Conservation (phyloP, 345 rosid species). For the Populus nigra region DNA sequence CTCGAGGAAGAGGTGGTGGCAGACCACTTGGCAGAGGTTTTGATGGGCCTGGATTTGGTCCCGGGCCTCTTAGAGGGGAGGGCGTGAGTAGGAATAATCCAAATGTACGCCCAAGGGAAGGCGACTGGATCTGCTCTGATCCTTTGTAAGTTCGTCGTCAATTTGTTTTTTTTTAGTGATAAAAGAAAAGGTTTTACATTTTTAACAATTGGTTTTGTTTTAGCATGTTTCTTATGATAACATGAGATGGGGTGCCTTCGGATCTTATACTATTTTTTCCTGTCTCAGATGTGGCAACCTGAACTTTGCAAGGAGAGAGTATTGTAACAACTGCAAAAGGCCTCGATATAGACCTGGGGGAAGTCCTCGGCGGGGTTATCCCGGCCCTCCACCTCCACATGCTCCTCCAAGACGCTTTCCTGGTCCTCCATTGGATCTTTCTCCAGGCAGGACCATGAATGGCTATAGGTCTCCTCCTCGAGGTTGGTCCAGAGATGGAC, state of each 20-base stretch:
- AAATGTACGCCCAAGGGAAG: constrained; percentile 88
- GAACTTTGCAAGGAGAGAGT: constrained; percentile 83
- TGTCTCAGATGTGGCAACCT: constrained; percentile 67
- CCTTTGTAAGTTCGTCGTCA: constrained; percentile 46
- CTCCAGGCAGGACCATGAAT: constrained; percentile 58
- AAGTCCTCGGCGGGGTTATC: constrained; percentile 65
- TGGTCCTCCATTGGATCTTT: constrained; percentile 58
- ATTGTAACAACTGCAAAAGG: constrained; percentile 72
- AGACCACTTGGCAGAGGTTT: constrained; percentile 64
- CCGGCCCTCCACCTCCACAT: constrained; percentile 41
- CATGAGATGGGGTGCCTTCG: background rate
- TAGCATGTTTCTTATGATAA: background rate
- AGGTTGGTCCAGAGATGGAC: constrained; percentile 57
- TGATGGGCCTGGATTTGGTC: constrained; percentile 61
- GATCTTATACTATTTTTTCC: constrained; percentile 6
- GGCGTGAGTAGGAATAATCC: constrained; percentile 51
- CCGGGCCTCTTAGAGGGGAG: constrained; percentile 52
- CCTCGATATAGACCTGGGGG: constrained; percentile 52
- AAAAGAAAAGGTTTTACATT: background rate
- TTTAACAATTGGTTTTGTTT: too few species aligned
- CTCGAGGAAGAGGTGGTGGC: constrained; percentile 60
- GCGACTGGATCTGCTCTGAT: constrained; percentile 81
- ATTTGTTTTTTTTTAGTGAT: background rate
- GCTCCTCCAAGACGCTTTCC: constrained; percentile 50
- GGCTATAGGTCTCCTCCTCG: constrained; percentile 81